These are phyloP conservation scores for Colletotrichum somersetense DNA, from an alignment of 2,329 filamentous ascomycete species.

Conservation along the genomic window DNA sequence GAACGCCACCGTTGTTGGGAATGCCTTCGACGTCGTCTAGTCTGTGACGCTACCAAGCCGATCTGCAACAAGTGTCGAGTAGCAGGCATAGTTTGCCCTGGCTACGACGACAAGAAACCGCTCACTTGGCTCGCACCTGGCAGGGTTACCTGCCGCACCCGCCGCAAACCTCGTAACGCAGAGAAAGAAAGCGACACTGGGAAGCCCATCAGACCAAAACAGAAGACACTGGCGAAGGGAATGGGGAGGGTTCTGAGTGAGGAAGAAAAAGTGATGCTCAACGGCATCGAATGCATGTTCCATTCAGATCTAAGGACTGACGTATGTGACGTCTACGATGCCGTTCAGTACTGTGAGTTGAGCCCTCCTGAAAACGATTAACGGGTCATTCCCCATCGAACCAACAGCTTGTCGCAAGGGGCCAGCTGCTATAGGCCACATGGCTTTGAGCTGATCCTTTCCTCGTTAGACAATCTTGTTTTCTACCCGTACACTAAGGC, in stretches of 20 bases:
- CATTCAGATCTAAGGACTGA: conserved; percentile 32
- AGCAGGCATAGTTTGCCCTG: conserved; percentile 53
- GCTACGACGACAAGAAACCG: conserved; percentile 55
- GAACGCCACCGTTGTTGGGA: conserved; percentile 55
- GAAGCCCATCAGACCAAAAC: neutral
- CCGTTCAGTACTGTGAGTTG: conserved; percentile 41
- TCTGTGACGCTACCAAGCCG: conserved; percentile 54
- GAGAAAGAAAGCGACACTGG: neutral
- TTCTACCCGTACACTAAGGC: conserved; percentile 44
- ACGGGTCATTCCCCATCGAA: neutral
- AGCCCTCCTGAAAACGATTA: neutral
- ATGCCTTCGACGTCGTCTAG: conserved; percentile 55
- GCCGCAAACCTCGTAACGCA: conserved; percentile 26
- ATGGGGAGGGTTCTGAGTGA: neutral
- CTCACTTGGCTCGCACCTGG: conserved; percentile 56
- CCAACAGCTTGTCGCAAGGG: too few species aligned
- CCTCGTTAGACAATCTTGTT: conserved; percentile 31
- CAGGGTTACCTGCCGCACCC: conserved; percentile 49
- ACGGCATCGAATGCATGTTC: conserved; percentile 12
- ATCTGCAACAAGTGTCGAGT: conserved; percentile 53
- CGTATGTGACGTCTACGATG: conserved; percentile 36
- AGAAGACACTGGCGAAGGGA: neutral
- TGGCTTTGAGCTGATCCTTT: neutral
- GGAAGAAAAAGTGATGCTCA: neutral
- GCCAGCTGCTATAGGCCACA: too few species aligned